Evolutionary conservation across 108 stramenopile genomes (phyloP), one percentile per base, ranked within the genome.

Genomic region (Fragilaria crotonensis): DNA sequence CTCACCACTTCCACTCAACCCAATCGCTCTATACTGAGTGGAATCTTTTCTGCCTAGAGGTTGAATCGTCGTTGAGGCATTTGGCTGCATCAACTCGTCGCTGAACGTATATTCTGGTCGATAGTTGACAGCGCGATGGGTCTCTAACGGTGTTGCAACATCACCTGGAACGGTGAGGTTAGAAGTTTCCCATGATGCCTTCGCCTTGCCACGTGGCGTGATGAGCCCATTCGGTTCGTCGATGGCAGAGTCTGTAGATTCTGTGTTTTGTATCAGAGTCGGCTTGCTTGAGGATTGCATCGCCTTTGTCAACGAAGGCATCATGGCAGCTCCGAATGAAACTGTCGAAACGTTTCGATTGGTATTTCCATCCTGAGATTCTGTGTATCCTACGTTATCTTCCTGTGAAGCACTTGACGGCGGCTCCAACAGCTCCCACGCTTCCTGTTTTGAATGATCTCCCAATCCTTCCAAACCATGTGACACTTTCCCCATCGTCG

Each of bases 351-450:
- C 9, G 28, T 31, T 56, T 30, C 41, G 55, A n/a, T 9, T 7
- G 28, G 5, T 56, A 27, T 9, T 27, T 41, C 11, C 14, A 14
- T 14, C 14, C 7, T 31, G 17, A 44, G 7, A 5, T 33, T 60
- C 59, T 25, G 21, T 22, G 2, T n/a, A 21, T 48, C 59, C 29
- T 41, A 41, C 36, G 7, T 7, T 11, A 41, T 41, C 36, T 5
- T 60, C 47, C 18, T 33, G 21, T n/a, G n/a, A n/a, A n/a, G n/a
- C n/a, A 7, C 47, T 27, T 3, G 66, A 62, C 25, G 78, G 78
- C 7, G 57, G 52, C 22, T 81, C 80, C 31, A 81, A 54, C 30
- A 81, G 48, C 50, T 81, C 80, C 80, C 80, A 81, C 30, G 80
- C 72, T 31, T 56, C 25, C 3, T 56, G 33, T 2, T 49, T 27